Percentiles rank a stretch among this genome's conserved stretches.
These are phyloP conservation scores for Atalantia buxifolia DNA, from an alignment of 345 rosid species.

Conservation along the genomic window DNA sequence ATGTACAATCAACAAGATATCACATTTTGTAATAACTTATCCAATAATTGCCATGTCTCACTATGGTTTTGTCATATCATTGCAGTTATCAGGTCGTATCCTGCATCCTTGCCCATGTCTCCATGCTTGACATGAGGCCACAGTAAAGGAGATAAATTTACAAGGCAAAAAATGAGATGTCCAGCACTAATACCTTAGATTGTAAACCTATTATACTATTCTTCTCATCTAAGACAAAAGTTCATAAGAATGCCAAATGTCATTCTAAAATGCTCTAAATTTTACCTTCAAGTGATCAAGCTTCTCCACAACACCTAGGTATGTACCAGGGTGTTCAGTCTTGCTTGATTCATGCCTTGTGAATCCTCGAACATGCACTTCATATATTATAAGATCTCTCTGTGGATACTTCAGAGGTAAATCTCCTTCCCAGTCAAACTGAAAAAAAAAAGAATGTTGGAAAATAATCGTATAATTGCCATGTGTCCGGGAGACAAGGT, in stretches of 20 bases:
- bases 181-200: neutral
- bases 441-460: slow-evolving; percentile 23
- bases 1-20: neutral
- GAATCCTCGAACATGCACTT: slow-evolving; percentile 93
- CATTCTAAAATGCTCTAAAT: neutral
- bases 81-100: neutral
- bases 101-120: neutral
- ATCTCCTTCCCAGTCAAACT: slow-evolving; percentile 99
- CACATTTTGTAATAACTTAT: neutral
- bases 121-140: neutral
- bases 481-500: neutral
- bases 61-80: neutral
- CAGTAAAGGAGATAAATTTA: neutral
- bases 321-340: slow-evolving; percentile 77
- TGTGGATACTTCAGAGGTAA: slow-evolving; percentile 66
- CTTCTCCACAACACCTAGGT: slow-evolving; percentile 78
- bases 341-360: slow-evolving; percentile 82
- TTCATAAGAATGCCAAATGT: neutral
- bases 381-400: slow-evolving; percentile 81
- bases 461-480: neutral
- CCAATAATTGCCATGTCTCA: neutral
- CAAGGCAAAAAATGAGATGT: neutral
- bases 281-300: slow-evolving; percentile 92
- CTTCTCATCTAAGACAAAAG: neutral
- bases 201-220: neutral